Evolutionary conservation across 805 yeast species (phyloP).

Genomic region (Cyberlindnera xylosilytica): DNA sequence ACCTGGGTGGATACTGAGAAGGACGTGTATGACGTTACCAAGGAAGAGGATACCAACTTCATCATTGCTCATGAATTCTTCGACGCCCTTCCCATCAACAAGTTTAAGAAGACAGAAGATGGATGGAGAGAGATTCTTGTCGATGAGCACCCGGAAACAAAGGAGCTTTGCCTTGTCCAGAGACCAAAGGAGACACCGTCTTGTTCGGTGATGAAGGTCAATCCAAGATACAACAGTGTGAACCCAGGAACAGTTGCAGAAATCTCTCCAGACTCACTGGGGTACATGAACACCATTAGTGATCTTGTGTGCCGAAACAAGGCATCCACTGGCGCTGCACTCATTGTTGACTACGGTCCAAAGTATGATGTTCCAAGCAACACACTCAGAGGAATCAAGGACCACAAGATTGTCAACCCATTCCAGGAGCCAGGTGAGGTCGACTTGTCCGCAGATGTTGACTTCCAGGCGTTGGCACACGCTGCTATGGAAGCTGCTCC

Average conservation of each 20-base stretch:
- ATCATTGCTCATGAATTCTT: slow-evolving; percentile 83
- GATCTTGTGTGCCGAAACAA: slow-evolving; percentile 35
- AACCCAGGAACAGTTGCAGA: slow-evolving; percentile 62
- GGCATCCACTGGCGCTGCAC: slow-evolving; percentile 53
- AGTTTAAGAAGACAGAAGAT: slow-evolving; percentile 54
- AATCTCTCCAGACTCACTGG: slow-evolving; percentile 70
- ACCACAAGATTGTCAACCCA: slow-evolving; percentile 74
- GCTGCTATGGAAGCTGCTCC: slow-evolving; percentile 22
- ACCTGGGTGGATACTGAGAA: slow-evolving; percentile 61
- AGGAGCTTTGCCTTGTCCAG: slow-evolving; percentile 51
- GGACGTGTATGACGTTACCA: slow-evolving; percentile 32
- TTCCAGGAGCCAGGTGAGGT: slow-evolving; percentile 74
- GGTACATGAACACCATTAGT: slow-evolving; percentile 52
- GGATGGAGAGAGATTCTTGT: slow-evolving; percentile 84
- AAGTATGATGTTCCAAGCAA: slow-evolving; percentile 60
- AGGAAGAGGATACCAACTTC: slow-evolving; percentile 44
- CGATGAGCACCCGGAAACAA: slow-evolving; percentile 37
- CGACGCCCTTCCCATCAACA: slow-evolving; percentile 79
- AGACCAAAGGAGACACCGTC: slow-evolving; percentile 61
- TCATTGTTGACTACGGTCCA: slow-evolving; percentile 79
- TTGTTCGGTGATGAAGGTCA: slow-evolving; percentile 51
- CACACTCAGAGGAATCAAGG: slow-evolving; percentile 67
- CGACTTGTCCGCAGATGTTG: slow-evolving; percentile 82
- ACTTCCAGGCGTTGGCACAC: slow-evolving; percentile 55
- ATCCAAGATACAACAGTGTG: slow-evolving; percentile 48